Conservation (phyloP, 306 rosid species). For the Vigna nakashimae region DNA sequence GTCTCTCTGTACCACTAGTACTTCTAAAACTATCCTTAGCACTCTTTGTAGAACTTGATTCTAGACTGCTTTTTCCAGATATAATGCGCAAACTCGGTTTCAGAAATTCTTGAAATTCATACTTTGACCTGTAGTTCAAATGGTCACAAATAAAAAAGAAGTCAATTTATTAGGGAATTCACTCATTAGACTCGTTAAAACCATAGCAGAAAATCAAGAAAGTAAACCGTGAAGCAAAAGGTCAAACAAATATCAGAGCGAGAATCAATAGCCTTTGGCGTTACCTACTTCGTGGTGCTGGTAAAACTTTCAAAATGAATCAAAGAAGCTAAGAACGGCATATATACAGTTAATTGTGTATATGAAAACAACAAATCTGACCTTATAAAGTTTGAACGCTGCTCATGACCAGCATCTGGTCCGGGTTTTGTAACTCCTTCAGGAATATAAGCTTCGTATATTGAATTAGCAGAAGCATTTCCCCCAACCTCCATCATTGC, state of each 20-base stretch:
- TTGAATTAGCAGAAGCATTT: slow-evolving; percentile 87
- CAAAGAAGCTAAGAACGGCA: slow-evolving; percentile 32
- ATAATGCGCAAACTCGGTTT: slow-evolving; percentile 95
- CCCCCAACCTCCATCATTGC: slow-evolving; percentile 97
- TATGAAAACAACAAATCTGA: slow-evolving; percentile 50
- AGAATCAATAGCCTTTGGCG: slow-evolving; percentile 18
- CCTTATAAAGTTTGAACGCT: slow-evolving; percentile 84
- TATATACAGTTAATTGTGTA: slow-evolving; percentile 25
- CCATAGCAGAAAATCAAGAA: slow-evolving; percentile 28
- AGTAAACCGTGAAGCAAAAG: slow-evolving; percentile 14
- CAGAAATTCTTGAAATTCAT: slow-evolving; percentile 89
- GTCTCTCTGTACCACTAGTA: slow-evolving; percentile 57
- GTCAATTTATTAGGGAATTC: slow-evolving; percentile 31
- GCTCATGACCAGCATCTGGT: slow-evolving; percentile 77
- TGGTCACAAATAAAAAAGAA: slow-evolving; percentile 32
- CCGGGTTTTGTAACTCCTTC: slow-evolving; percentile 81
- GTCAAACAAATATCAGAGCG: slow-evolving; percentile 16
- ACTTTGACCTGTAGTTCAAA: slow-evolving; percentile 74
- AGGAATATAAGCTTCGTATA: slow-evolving; percentile 92
- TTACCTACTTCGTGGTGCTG: slow-evolving; percentile 38
- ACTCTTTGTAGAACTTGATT: slow-evolving; percentile 66
- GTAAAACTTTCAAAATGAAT: slow-evolving; percentile 39
- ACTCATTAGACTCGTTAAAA: slow-evolving; percentile 26
- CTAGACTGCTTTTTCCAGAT: slow-evolving; percentile 60
- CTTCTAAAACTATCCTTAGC: slow-evolving; percentile 63